A percentile compares a stretch with the other conserved stretches of the same genome.
Conservation (phyloP, 805 yeast species). For the Kodamaea lidongshanica region DNA sequence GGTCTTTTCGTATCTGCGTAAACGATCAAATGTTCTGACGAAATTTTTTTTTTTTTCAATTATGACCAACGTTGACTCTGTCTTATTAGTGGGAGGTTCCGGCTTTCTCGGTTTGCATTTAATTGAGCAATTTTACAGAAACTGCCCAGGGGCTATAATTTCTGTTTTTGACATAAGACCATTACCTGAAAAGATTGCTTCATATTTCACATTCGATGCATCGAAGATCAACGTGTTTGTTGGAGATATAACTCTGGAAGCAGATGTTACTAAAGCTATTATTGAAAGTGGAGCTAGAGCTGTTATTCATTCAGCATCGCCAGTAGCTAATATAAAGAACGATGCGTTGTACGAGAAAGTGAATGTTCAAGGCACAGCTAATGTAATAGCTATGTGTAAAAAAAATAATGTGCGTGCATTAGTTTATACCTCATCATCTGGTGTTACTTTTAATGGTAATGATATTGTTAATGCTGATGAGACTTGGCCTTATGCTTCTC, state of each 20-base stretch:
- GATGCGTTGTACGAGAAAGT: constrained; percentile 81
- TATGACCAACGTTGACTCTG: constrained; percentile 38
- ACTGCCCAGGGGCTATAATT: constrained; percentile 61
- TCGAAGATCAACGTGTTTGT: constrained; percentile 52
- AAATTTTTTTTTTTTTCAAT: constrained; percentile 1
- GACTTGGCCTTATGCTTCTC: constrained; percentile 83
- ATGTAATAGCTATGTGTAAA: constrained; percentile 60
- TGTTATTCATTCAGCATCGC: constrained; percentile 94
- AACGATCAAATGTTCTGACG: too few relatives aligned
- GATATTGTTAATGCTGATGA: constrained; percentile 91
- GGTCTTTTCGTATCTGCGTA: too few relatives aligned
- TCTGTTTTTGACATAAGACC: constrained; percentile 91
- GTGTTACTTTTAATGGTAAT: constrained; percentile 94
- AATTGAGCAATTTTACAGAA: constrained; percentile 72
- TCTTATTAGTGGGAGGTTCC: constrained; percentile 88
- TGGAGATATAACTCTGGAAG: constrained; percentile 78
- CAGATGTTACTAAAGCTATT: constrained; percentile 63
- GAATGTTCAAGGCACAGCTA: constrained; percentile 82
- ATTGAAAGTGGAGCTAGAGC: constrained; percentile 55
- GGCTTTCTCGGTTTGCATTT: constrained; percentile 92
- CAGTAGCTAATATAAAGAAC: constrained; percentile 76
- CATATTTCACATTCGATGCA: constrained; percentile 69
- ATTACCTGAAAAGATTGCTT: constrained; percentile 64
- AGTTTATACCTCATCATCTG: constrained; percentile 95
- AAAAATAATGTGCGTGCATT: constrained; percentile 52